Base-by-base conservation (phyloP, 768 basidiomycete species). In the Mycena maculata region DNA sequence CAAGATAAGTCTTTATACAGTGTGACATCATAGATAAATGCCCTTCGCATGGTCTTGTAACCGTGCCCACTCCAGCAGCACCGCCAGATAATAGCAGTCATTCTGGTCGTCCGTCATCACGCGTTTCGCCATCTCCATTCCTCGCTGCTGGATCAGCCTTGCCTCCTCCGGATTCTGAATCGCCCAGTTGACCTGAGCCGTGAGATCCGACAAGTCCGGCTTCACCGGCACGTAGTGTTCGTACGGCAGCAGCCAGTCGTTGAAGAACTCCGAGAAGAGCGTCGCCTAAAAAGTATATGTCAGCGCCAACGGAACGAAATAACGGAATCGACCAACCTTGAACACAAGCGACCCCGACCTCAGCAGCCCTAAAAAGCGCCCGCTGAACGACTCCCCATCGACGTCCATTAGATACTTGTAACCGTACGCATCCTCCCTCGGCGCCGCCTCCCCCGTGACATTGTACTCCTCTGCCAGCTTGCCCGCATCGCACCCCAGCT, bases 371-470 rank as follows among this genome's bases (percentile, higher is more conserved):
- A 61, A 27, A 16, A 39, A 61, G 2, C 60, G 33, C 7, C 60
- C 60, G 1, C 36, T 42, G 36, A 65, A 65, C 41, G 64, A 18
- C 25, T 28, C 60, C 1, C 64, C 64, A 18, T 65, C 64, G 15
- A 60, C 57, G 30, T 65, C 64, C 9, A 59, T 12, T 12, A 23
- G 36, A 23, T 65, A 65, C 28, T 49, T 48, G 58, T 25, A 60
- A 1, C 6, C 2, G 31, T 60, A 60, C 2, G 36, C 9, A 3
- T 49, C 44, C 45, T 60, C 58, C 4, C 58, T 30, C 1, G 58
- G 22, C 15, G 38, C 23, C 1, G 22, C 3, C 5, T 6, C 2
- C 13, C 15, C 44, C 0, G 58, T 60, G 30, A 60, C 49, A 16
- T 38, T 39, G 47, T 60, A 60, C 45, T 60, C 58, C 3, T 15